These are phyloP conservation scores for Kodamaea laetipori DNA, from an alignment of 805 yeast genomes.

Conservation along the genomic window DNA sequence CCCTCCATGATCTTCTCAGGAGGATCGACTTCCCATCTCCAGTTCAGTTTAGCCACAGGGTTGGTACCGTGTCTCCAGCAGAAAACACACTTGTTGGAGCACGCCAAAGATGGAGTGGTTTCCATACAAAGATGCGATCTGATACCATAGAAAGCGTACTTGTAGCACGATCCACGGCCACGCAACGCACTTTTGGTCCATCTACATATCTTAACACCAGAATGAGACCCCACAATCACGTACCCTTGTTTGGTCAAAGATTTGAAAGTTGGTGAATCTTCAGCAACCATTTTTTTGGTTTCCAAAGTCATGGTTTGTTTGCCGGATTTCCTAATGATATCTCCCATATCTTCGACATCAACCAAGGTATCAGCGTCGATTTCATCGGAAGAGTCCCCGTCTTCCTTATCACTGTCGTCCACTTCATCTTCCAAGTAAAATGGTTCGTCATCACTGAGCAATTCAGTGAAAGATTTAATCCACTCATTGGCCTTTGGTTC, in stretches of 20 bases:
- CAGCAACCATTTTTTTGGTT: slow-evolving; percentile 82
- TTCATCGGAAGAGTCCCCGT: slow-evolving; percentile 31
- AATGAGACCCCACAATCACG: slow-evolving; percentile 89
- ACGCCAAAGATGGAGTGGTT: slow-evolving; percentile 89
- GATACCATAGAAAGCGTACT: slow-evolving; percentile 89
- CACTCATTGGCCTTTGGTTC: slow-evolving; percentile 64
- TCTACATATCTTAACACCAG: slow-evolving; percentile 92
- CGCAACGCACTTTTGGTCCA: slow-evolving; percentile 95
- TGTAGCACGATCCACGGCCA: slow-evolving; percentile 93
- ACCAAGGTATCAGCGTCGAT: slow-evolving; percentile 51
- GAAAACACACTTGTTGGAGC: slow-evolving; percentile 93
- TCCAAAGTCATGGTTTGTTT: slow-evolving; percentile 16
- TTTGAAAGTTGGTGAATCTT: slow-evolving; percentile 84
- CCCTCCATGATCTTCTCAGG: slow-evolving; percentile 84
- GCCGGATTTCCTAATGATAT: slow-evolving; percentile 46
- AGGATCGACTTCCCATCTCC: slow-evolving; percentile 95
- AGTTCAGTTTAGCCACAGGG: slow-evolving; percentile 86
- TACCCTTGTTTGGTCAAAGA: slow-evolving; percentile 92
- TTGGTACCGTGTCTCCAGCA: slow-evolving; percentile 98
- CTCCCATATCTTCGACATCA: slow-evolving; percentile 90
- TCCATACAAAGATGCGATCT: slow-evolving; percentile 93
- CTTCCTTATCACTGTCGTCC: slow-evolving; percentile 52
- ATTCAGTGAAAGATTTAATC: slow-evolving; percentile 59
- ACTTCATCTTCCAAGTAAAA: slow-evolving; percentile 56
- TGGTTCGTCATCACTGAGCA: slow-evolving; percentile 72